Evolutionary conservation across 2,329 filamentous ascomycete genomes (phyloP).

Genomic region (Sporothrix phasma): DNA sequence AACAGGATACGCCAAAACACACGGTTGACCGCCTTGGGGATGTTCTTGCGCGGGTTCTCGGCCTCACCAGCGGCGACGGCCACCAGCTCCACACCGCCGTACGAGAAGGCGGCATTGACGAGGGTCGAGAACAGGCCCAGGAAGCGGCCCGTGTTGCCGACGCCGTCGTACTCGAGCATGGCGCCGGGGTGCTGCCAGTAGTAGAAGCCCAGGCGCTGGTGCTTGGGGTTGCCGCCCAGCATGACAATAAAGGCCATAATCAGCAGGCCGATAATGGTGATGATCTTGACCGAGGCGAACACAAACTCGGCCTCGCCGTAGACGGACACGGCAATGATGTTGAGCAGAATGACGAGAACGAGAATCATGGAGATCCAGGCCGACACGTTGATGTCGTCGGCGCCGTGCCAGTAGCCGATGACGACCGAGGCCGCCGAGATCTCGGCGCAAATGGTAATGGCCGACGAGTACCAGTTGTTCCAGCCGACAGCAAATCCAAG

Average conservation of each 20-base stretch:
- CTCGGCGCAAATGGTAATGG: constrained; percentile 36
- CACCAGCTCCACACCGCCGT: constrained; percentile 45
- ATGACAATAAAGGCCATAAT: constrained; percentile 48
- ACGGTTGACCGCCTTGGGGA: constrained; percentile 53
- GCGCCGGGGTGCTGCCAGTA: constrained; percentile 34
- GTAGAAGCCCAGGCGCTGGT: constrained; percentile 41
- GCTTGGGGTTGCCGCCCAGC: constrained; percentile 44
- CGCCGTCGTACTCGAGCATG: constrained; percentile 31
- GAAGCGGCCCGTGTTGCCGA: constrained; percentile 31
- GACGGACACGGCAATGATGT: constrained; percentile 42
- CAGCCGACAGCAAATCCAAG: constrained; percentile 40
- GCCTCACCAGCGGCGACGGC: constrained; percentile 56
- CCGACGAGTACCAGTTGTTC: constrained; percentile 44
- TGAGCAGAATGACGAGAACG: constrained; percentile 35
- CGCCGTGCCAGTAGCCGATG: constrained; percentile 34
- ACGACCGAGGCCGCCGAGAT: constrained; percentile 37
- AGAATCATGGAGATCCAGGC: constrained; percentile 43
- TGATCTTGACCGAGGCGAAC: constrained; percentile 40
- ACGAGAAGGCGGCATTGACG: constrained; percentile 30
- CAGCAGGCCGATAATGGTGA: constrained; percentile 49
- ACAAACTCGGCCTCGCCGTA: constrained; percentile 40
- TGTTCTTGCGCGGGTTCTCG: constrained; percentile 51
- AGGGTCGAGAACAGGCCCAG: constrained; percentile 19
- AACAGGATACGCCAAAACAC: constrained; percentile 53
- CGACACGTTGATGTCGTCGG: constrained; percentile 22